phyloP scores from a whole-genome alignment of 345 rosid genomes.

The Gossypium ekmanianum region DNA sequence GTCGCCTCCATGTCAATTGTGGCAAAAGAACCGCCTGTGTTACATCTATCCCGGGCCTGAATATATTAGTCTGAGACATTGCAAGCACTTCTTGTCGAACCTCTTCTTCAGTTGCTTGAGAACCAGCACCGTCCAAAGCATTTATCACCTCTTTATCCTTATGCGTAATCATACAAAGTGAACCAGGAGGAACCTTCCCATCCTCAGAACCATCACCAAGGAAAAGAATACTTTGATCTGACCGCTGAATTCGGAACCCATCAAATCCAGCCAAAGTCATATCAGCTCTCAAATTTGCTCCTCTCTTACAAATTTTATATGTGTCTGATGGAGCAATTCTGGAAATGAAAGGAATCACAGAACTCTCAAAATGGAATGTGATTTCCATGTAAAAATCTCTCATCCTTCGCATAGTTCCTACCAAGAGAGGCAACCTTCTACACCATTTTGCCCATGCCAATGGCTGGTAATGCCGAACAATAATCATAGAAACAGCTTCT shows the following conservation, averaged over 20 bases:
- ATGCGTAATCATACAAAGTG: conserved; percentile 84
- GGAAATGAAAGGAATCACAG: conserved; percentile 87
- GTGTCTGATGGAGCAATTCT: conserved; percentile 97
- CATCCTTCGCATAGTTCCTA: conserved; percentile 76
- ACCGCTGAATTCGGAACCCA: conserved; percentile 83
- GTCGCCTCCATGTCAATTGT: conserved; percentile 90
- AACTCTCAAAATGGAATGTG: conserved; percentile 89
- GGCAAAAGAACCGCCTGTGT: conserved; percentile 89
- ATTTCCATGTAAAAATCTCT: conserved; percentile 97
- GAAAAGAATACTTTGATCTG: conserved; percentile 87
- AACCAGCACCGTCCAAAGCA: conserved; percentile 87
- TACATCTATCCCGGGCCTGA: conserved; percentile 95
- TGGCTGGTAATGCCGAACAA: conserved; percentile 85
- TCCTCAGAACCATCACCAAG: conserved; percentile 96
- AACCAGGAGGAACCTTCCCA: conserved; percentile 65
- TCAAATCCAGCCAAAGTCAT: conserved; percentile 99
- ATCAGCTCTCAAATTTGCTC: conserved; percentile 90
- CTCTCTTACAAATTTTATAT: conserved; percentile 89
- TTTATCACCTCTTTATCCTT: conserved; percentile 94
- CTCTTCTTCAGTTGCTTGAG: conserved; percentile 80
- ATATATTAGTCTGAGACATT: conserved; percentile 87
- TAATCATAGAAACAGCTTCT: conserved; percentile 70
- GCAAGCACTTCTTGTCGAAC: conserved; percentile 80
- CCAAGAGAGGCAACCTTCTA: conserved; percentile 82
- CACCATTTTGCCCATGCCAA: conserved; percentile 99